Evolutionary conservation across 2,329 filamentous ascomycete genomes (phyloP), one percentile per base, ranked within the genome.

Genomic region (Ascochyta fabae): DNA sequence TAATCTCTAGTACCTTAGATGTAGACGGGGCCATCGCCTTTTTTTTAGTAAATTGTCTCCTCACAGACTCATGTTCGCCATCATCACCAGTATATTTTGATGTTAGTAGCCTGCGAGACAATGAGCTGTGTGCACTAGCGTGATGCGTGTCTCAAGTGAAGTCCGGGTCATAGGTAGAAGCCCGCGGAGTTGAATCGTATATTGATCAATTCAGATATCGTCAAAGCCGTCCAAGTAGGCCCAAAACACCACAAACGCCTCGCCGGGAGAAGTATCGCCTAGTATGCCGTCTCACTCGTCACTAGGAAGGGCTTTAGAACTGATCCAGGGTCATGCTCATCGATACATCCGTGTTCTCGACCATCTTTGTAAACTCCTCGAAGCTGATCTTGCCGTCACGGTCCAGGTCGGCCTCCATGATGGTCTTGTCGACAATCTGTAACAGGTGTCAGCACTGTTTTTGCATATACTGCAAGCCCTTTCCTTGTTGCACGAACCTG

Each of bases 391-490:
- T 96, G 71, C 95, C 95, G 77, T 99, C 95, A 59, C 88, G 88
- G 78, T 99, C 95, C 67, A 93, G 84, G 78, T 99, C 95, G 44
- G 95, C 95, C 81, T 99, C 95, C 95, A 98, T 98, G 76, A 99
- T 98, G 57, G 95, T 99, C 87, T 99, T 99, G 82, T 99, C 95
- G 67, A 99, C 95, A 75, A 99, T 99, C 86, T 87, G 33, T n/a
- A 40, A 4, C 8, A 31, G 13, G 31, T 13, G 45, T 67, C 48
- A 69, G 62, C 56, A 53, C n/a, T 22, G 29, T 13, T 22, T 27
- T 27, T 38, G 31, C 3, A 15, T 22, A 2, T 2, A 13, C 22
- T 4, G 6, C 26, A 34, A 10, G 10, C 9, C 16, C 26, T 10
- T 24, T 22, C 6, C 10, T 12, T 42, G 27, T n/a, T 38, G 9